phyloP scores from a whole-genome alignment of 805 yeast species.

The Hanseniaspora vineae region DNA sequence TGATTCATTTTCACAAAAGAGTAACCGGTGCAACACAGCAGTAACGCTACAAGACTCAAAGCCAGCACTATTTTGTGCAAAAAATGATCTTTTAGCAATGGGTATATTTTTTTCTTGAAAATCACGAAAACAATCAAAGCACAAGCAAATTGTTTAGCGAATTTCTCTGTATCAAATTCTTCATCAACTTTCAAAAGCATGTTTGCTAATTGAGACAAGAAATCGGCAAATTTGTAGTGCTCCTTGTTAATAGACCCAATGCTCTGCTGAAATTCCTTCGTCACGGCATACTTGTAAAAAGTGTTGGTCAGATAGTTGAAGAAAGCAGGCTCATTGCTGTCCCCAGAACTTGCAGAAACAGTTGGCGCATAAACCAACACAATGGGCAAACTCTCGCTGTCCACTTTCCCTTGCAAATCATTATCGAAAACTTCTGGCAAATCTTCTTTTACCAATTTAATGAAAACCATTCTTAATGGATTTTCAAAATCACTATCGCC shows the following conservation, averaged over 20 bases:
- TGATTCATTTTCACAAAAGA: conserved; percentile 48
- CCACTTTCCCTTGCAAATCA: background rate
- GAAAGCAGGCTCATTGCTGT: background rate
- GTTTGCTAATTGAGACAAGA: background rate
- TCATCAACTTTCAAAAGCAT: conserved; percentile 14
- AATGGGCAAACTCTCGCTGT: no score
- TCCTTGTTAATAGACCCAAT: background rate
- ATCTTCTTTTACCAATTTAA: background rate
- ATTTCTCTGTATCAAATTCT: conserved; percentile 31
- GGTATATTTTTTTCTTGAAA: conserved; percentile 35
- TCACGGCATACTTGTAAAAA: background rate
- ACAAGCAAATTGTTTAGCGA: conserved; percentile 31
- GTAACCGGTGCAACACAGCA: conserved; percentile 43
- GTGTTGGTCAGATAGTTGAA: background rate
- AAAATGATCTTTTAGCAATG: conserved; percentile 6
- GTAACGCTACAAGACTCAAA: conserved; percentile 17
- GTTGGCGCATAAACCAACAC: background rate
- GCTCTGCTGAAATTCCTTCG: background rate
- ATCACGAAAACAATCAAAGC: conserved; percentile 34
- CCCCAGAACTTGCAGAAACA: background rate
- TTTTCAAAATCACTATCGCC: background rate
- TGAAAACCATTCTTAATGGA: background rate
- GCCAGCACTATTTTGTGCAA: background rate
- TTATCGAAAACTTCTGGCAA: background rate
- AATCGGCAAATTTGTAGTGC: conserved; percentile 5